phyloP scores from a whole-genome alignment of 495 filamentous ascomycete species.

The Xylaria grammica region DNA sequence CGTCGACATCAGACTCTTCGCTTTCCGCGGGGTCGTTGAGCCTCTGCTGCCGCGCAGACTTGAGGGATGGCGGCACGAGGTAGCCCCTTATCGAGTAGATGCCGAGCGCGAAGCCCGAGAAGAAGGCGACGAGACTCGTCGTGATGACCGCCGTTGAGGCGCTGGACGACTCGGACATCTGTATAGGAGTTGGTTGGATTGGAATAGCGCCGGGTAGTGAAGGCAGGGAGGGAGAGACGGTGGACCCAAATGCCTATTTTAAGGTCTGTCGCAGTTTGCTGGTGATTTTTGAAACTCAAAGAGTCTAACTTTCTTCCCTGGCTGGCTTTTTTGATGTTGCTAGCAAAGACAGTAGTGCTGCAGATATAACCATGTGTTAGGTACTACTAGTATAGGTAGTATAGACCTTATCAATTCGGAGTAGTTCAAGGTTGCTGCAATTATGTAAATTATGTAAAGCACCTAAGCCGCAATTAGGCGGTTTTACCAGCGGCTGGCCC shows the following conservation, averaged over 20 bases:
- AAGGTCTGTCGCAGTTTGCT: no score
- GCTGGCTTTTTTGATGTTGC: no score
- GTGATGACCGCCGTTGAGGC: constrained; percentile 54
- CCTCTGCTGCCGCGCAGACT: constrained; percentile 38
- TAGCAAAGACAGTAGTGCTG: no score
- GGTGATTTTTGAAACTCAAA: no score
- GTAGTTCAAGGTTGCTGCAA: no score
- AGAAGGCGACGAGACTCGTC: constrained; percentile 66
- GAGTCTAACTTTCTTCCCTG: no score
- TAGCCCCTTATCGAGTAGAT: constrained; percentile 57
- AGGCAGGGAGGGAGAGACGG: background rate
- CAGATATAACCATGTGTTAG: no score
- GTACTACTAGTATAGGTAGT: no score
- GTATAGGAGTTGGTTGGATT: constrained; percentile 13
- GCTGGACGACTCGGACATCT: constrained; percentile 29
- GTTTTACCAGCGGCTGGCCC: background rate
- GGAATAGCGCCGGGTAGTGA: background rate
- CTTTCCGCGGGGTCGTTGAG: constrained; percentile 51
- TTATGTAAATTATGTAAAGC: no score
- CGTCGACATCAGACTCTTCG: constrained; percentile 59
- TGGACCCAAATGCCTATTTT: background rate
- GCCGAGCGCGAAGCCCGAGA: constrained; percentile 66
- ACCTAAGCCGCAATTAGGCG: no score
- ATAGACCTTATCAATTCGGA: no score
- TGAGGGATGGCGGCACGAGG: constrained; percentile 50